Evolutionary conservation across 306 rosid genomes (phyloP).

Genomic region (Vigna trinervia): DNA sequence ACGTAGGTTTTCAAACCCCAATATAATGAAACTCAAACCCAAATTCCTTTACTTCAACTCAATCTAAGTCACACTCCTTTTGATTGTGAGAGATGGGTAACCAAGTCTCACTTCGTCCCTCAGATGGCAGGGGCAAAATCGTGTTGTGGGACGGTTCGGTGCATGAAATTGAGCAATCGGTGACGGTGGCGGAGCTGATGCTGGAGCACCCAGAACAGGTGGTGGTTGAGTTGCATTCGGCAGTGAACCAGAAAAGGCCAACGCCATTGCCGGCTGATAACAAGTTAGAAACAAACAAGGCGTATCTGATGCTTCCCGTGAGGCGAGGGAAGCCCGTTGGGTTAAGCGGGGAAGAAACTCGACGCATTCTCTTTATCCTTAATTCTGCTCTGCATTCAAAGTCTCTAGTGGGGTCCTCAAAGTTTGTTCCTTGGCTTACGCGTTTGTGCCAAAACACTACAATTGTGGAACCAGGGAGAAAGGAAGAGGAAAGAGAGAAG

Average conservation of each 20-base stretch:
- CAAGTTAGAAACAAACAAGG: constrained; percentile 58
- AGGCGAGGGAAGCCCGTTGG: constrained; percentile 69
- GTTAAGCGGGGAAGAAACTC: constrained; percentile 56
- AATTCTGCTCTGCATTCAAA: constrained; percentile 56
- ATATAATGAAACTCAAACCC: constrained; percentile 28
- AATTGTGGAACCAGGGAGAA: constrained; percentile 31
- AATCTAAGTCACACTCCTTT: not conserved
- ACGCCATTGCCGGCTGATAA: constrained; percentile 74
- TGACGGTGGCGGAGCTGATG: constrained; percentile 87
- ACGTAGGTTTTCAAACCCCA: constrained; percentile 30
- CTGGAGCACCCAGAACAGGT: constrained; percentile 80
- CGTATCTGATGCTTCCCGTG: constrained; percentile 78
- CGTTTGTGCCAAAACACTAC: constrained; percentile 52
- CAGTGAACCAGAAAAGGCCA: constrained; percentile 58
- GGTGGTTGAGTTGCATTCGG: constrained; percentile 72
- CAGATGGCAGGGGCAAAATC: constrained; percentile 50
- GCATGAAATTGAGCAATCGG: constrained; percentile 53
- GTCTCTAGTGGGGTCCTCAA: constrained; percentile 46
- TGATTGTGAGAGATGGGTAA: constrained; percentile 62
- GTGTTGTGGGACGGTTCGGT: constrained; percentile 75
- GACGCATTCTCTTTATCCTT: constrained; percentile 49
- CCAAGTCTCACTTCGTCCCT: constrained; percentile 45
- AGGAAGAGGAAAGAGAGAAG: constrained; percentile 39
- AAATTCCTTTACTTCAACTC: not conserved
- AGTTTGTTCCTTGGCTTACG: constrained; percentile 63